These are phyloP conservation scores for Cladosporium sp. DNA, from an alignment of 2,329 filamentous ascomycete genomes.

Conservation along the genomic window DNA sequence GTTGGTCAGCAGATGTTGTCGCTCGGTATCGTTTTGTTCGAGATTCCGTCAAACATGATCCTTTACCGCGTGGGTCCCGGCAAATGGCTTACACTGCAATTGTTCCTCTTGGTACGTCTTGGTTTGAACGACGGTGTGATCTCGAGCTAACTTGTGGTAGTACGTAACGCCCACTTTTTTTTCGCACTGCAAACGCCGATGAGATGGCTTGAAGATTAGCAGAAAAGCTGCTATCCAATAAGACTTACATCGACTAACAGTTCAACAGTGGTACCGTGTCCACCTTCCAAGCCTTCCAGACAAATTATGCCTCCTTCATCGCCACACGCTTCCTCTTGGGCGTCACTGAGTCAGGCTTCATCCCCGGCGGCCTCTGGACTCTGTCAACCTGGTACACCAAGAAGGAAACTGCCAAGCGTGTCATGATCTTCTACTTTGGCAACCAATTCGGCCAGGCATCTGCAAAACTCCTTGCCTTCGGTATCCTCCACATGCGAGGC, in stretches of 20 bases:
- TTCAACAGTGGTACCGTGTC: slow-evolving; percentile 36
- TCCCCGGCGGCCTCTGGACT: slow-evolving; percentile 51
- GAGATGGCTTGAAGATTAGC: neutral
- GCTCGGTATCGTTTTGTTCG: slow-evolving; percentile 36
- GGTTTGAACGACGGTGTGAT: neutral
- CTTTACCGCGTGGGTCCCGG: slow-evolving; percentile 40
- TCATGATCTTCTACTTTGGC: slow-evolving; percentile 49
- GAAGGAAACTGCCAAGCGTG: slow-evolving; percentile 48
- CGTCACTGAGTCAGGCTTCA: slow-evolving; percentile 46
- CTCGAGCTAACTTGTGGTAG: neutral
- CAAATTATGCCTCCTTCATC: slow-evolving; percentile 40
- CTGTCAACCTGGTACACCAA: slow-evolving; percentile 52
- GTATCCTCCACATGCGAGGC: slow-evolving; percentile 35
- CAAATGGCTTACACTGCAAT: slow-evolving; percentile 42
- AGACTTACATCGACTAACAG: neutral
- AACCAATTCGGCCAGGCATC: slow-evolving; percentile 46
- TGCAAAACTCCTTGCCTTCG: slow-evolving; percentile 42
- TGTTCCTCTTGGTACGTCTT: slow-evolving; percentile 33
- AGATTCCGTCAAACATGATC: slow-evolving; percentile 36
- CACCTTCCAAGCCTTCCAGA: slow-evolving; percentile 45
- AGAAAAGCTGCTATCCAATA: neutral
- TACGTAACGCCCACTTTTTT: neutral
- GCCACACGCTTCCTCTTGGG: slow-evolving; percentile 43
- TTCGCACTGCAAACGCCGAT: neutral
- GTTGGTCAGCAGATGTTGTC: slow-evolving; percentile 38